Evolutionary conservation across 805 yeast genomes (phyloP), one percentile per base, ranked within the genome.

Genomic region (Barnettozyma salicaria): DNA sequence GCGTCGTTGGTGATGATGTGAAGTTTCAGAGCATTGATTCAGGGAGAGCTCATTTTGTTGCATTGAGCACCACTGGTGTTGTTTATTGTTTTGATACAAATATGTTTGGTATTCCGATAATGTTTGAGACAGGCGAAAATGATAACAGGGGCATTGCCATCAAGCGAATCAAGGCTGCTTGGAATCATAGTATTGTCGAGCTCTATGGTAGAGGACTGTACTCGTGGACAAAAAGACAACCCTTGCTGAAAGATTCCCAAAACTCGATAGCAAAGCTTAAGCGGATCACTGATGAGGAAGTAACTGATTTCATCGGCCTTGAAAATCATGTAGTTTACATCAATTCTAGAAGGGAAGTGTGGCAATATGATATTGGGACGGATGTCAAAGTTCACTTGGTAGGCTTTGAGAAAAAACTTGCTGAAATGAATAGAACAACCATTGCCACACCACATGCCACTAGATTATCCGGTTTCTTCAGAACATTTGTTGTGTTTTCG

Each of bases 81-180:
- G 41, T 82, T 1, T 79, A 38, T 19, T 27, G 34, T 7, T 38
- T 38, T 26, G 41, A 38, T 24, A 24, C 38, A 7, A 23, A 35
- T 21, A 30, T 32, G 12, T 33, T 20, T 30, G 41, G 41, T 13
- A 30, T 38, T n/a, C 38, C 41, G 11, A 18, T 38, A 22, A 30
- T 20, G 21, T 34, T 40, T 18, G 58, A 60, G 5, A 41, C 47
- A 3, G 44, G 49, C 1, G 52, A 59, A 22, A 63, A 65, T 9
- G 64, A 73, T 9, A 39, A 64, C 19, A 72, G 69, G 44, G 67
- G n/a, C n/a, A n/a, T n/a, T n/a, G n/a, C n/a, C n/a, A n/a, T n/a
- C n/a, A n/a, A n/a, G n/a, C n/a, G n/a, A n/a, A n/a, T 77, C 8
- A 64, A 67, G 10, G 79, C 85, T 13, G 92, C 90, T 0, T 82